A percentile compares a stretch with the other conserved stretches of the same genome.
Evolutionary conservation across 345 rosid genomes (phyloP).

Genomic region (Gossypium longicalyx): DNA sequence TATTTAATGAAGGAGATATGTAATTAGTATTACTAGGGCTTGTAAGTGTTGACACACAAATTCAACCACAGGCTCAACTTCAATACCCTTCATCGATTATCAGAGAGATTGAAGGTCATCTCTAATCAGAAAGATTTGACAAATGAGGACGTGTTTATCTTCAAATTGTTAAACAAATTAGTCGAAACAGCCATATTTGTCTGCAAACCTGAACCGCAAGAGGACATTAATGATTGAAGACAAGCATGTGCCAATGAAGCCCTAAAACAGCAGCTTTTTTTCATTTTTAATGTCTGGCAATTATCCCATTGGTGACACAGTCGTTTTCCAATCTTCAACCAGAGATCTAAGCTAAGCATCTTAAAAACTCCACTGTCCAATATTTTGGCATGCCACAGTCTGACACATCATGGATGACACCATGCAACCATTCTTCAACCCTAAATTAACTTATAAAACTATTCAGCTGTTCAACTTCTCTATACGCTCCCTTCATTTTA

Average conservation of each 20-base stretch:
- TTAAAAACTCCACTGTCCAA: neutral
- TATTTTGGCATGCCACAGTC: constrained; percentile 15
- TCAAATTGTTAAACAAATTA: no score
- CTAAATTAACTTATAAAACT: neutral
- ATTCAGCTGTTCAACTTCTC: neutral
- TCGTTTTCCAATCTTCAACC: constrained; percentile 15
- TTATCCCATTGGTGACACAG: constrained; percentile 9
- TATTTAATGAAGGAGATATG: no score
- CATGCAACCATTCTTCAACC: neutral
- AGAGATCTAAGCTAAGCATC: neutral
- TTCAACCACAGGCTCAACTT: no score
- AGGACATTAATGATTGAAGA: neutral
- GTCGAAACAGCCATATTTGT: no score
- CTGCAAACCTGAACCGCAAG: neutral
- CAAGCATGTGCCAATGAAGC: neutral
- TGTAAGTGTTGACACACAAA: no score
- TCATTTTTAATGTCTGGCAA: neutral
- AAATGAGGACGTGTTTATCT: no score
- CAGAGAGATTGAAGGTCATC: no score
- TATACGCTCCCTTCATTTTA: neutral
- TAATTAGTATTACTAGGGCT: no score
- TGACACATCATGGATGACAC: constrained; percentile 2
- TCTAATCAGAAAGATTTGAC: no score
- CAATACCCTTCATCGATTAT: no score
- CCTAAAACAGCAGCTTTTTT: neutral